Conservation (phyloP, 805 yeast genomes). For the Helenozyma rhizophorensis region DNA sequence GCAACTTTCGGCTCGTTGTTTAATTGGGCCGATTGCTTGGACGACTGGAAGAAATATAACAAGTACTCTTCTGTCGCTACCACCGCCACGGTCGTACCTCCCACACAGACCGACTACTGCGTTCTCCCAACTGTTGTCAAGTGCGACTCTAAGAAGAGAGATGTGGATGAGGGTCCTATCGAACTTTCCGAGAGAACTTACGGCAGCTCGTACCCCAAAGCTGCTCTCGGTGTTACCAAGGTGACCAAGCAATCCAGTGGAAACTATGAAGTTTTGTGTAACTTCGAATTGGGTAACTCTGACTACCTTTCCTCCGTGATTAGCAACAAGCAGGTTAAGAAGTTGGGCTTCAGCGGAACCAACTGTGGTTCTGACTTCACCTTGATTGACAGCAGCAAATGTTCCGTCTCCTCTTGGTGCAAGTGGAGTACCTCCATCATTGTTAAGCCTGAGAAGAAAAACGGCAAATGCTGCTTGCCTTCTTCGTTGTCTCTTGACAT, state of each 20-base stretch:
- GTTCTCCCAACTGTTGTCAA: neutral
- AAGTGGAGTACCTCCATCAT: conserved; percentile 6
- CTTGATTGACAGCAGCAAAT: conserved; percentile 1
- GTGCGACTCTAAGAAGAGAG: conserved; percentile 2
- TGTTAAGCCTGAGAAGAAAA: conserved; percentile 3
- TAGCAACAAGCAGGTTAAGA: conserved; percentile 2
- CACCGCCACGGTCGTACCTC: neutral
- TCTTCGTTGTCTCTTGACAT: conserved; percentile 3
- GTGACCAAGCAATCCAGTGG: conserved; percentile 3
- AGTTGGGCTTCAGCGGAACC: conserved; percentile 3
- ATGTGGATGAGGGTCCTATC: neutral
- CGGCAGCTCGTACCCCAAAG: conserved; percentile 3
- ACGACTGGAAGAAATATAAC: conserved; percentile 1
- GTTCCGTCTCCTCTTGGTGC: conserved; percentile 2
- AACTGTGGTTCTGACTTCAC: conserved; percentile 5
- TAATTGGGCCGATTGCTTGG: conserved; percentile 1
- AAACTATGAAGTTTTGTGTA: conserved; percentile 4
- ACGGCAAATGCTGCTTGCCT: conserved; percentile 9
- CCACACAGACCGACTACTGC: conserved; percentile 1
- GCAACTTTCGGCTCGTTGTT: conserved; percentile 3
- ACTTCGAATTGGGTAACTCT: conserved; percentile 5
- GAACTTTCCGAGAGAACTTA: neutral
- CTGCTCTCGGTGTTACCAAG: conserved; percentile 4
- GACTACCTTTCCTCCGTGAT: conserved; percentile 1
- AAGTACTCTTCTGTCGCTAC: neutral